These are phyloP conservation scores for Gnomoniopsis sp. DNA, from an alignment of 2,329 filamentous ascomycete species.

Conservation along the genomic window DNA sequence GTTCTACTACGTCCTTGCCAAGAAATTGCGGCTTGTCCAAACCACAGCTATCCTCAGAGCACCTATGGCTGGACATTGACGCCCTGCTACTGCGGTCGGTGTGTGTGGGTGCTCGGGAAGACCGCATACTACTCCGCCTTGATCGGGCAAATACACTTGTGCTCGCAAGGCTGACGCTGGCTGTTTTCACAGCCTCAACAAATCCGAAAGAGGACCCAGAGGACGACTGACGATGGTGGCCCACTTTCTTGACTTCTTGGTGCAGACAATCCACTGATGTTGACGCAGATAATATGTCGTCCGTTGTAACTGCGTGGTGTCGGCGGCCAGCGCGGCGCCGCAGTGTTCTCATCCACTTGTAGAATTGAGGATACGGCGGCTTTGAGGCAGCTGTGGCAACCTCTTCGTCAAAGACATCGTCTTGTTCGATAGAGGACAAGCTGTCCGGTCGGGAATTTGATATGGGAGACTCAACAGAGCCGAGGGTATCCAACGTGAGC, in stretches of 20 bases:
- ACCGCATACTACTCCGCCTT: conserved; percentile 46
- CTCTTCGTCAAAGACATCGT: not conserved
- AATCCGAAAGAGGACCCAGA: conserved; percentile 76
- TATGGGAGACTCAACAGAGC: not conserved
- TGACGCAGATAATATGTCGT: conserved; percentile 32
- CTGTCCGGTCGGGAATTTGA: not conserved
- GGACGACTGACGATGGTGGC: conserved; percentile 54
- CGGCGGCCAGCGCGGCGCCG: conserved; percentile 53
- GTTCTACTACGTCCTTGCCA: conserved; percentile 68
- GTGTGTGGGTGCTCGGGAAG: conserved; percentile 54
- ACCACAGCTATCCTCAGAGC: conserved; percentile 63
- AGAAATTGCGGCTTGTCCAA: conserved; percentile 50
- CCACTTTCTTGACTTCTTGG: conserved; percentile 19
- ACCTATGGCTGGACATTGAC: conserved; percentile 56
- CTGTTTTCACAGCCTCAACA: conserved; percentile 76
- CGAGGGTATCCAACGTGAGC: conserved; percentile 14
- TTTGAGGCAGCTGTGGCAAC: not conserved
- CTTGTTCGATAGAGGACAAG: not conserved
- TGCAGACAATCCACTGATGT: conserved; percentile 23
- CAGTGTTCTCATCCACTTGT: conserved; percentile 70
- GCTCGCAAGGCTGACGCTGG: conserved; percentile 73
- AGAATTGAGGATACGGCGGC: conserved; percentile 48
- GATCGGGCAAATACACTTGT: conserved; percentile 65
- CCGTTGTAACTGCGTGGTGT: conserved; percentile 29
- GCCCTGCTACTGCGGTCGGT: conserved; percentile 61